Percentiles rank a stretch among this genome's conserved stretches.
phyloP scores from a whole-genome alignment of 2,329 filamentous ascomycete species.

The Chaetomium olivaceum region DNA sequence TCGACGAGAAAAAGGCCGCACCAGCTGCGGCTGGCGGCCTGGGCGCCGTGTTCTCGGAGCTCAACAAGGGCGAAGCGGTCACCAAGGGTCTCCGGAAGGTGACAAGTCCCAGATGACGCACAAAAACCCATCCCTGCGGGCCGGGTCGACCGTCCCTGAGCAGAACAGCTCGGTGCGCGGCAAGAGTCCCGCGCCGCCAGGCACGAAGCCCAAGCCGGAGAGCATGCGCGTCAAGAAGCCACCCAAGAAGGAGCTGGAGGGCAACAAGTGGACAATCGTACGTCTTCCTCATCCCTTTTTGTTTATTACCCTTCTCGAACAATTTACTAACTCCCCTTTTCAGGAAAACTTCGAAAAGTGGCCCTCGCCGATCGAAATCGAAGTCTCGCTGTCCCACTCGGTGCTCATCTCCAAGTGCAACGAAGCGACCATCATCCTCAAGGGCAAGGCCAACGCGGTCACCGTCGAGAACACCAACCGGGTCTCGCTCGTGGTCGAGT shows the following conservation, averaged over 20 bases:
- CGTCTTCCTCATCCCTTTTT: slow-evolving; percentile 35
- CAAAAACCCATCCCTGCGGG: slow-evolving; percentile 88
- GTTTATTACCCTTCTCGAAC: background rate
- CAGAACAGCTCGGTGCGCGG: slow-evolving; percentile 58
- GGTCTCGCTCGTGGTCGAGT: slow-evolving; percentile 83
- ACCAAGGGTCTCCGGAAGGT: slow-evolving; percentile 90
- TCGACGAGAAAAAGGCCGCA: slow-evolving; percentile 51
- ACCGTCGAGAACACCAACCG: slow-evolving; percentile 88
- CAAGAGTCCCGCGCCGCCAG: slow-evolving; percentile 87
- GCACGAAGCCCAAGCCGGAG: slow-evolving; percentile 83
- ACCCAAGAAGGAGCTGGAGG: slow-evolving; percentile 74
- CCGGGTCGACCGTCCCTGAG: slow-evolving; percentile 67
- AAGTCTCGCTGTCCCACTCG: slow-evolving; percentile 80
- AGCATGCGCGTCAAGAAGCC: slow-evolving; percentile 84
- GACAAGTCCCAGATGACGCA: slow-evolving; percentile 94
- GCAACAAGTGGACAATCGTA: slow-evolving; percentile 91
- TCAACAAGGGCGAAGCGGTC: slow-evolving; percentile 87
- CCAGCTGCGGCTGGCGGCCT: slow-evolving; percentile 61
- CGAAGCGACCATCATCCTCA: slow-evolving; percentile 85
- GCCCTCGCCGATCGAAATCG: slow-evolving; percentile 71
- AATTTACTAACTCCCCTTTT: background rate
- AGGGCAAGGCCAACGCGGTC: slow-evolving; percentile 95
- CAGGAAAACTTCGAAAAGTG: slow-evolving; percentile 89
- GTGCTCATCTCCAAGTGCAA: slow-evolving; percentile 90
- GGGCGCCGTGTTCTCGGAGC: slow-evolving; percentile 83